These are phyloP conservation scores for Adansonia rubrostipa DNA, from an alignment of 441 rosid species.

Conservation along the genomic window DNA sequence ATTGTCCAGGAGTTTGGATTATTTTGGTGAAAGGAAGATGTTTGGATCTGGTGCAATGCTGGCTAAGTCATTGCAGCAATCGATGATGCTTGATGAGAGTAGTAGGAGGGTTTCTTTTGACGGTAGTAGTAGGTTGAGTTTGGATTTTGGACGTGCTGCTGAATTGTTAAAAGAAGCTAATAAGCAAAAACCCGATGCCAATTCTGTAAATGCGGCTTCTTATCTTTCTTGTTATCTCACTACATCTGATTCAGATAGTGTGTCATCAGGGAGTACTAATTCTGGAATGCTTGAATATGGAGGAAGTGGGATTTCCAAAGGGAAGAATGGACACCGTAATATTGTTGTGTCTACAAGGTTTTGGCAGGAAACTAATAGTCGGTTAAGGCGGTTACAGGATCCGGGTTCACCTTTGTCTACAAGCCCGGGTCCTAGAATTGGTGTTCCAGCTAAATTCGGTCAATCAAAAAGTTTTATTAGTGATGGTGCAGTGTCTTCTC, in stretches of 20 bases:
- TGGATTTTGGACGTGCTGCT: slow-evolving; percentile 49
- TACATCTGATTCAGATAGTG: slow-evolving; percentile 64
- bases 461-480: slow-evolving; percentile 58
- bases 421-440: slow-evolving; percentile 52
- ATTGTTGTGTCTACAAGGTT: slow-evolving; percentile 58
- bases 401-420: slow-evolving; percentile 60
- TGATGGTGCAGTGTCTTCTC: slow-evolving; percentile 47
- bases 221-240: slow-evolving; percentile 44
- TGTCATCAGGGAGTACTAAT: slow-evolving; percentile 66
- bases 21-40: slow-evolving; percentile 34
- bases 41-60: slow-evolving; percentile 54
- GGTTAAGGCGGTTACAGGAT: slow-evolving; percentile 71
- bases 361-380: slow-evolving; percentile 80
- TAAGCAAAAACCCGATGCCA: slow-evolving; percentile 42
- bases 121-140: slow-evolving; percentile 46
- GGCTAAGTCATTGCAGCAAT: slow-evolving; percentile 51
- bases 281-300: slow-evolving; percentile 51
- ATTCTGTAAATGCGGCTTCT: slow-evolving; percentile 43
- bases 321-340: slow-evolving; percentile 47
- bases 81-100: slow-evolving; percentile 47
- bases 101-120: slow-evolving; percentile 47
- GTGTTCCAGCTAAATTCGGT: slow-evolving; percentile 46
- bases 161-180: slow-evolving; percentile 32
- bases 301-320: slow-evolving; percentile 41
- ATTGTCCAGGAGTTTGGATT: slow-evolving; percentile 68